Percentiles rank a stretch among this genome's conserved stretches.
Evolutionary conservation across 2,329 filamentous ascomycete species (phyloP).

Genomic region (Alternaria hordeiaustralica): DNA sequence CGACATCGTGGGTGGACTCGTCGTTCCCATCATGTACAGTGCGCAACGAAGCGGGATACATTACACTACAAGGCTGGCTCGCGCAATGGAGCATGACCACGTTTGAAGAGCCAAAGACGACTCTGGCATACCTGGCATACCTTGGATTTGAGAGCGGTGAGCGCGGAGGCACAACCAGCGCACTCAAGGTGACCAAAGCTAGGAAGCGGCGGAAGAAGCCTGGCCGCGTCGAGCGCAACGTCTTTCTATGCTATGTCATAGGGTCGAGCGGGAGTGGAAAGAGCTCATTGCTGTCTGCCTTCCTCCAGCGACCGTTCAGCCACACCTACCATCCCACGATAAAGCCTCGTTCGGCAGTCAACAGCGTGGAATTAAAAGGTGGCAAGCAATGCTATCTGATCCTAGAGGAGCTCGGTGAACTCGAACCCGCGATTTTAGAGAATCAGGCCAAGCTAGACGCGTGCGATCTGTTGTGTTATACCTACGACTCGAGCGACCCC

Average conservation of each 20-base stretch:
- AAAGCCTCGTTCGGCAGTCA: constrained; percentile 90
- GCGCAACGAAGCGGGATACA: constrained; percentile 91
- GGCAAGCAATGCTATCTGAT: constrained; percentile 98
- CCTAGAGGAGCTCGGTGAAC: constrained; percentile 89
- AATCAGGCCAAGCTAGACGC: constrained; percentile 89
- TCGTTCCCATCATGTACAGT: constrained; percentile 94
- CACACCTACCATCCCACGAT: constrained; percentile 90
- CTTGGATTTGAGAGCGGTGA: constrained; percentile 88
- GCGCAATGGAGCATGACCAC: constrained; percentile 99
- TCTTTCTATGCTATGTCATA: constrained; percentile 91
- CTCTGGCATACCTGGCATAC: constrained; percentile 93
- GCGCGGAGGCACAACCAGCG: constrained; percentile 76
- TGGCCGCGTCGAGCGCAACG: constrained; percentile 88
- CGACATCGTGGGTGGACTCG: constrained; percentile 83
- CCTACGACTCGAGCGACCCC: constrained; percentile 95
- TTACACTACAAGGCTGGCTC: constrained; percentile 96
- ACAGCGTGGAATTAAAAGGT: constrained; percentile 93
- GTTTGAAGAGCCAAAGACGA: constrained; percentile 93
- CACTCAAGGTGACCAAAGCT: constrained; percentile 90
- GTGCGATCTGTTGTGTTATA: constrained; percentile 92
- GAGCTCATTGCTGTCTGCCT: constrained; percentile 87
- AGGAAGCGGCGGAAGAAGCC: constrained; percentile 83
- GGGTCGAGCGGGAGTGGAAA: constrained; percentile 88
- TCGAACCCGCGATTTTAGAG: constrained; percentile 93
- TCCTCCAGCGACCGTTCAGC: constrained; percentile 87